phyloP scores from a whole-genome alignment of 371 early-diverging fungal genomes.

The Apophysomyces variabilis region DNA sequence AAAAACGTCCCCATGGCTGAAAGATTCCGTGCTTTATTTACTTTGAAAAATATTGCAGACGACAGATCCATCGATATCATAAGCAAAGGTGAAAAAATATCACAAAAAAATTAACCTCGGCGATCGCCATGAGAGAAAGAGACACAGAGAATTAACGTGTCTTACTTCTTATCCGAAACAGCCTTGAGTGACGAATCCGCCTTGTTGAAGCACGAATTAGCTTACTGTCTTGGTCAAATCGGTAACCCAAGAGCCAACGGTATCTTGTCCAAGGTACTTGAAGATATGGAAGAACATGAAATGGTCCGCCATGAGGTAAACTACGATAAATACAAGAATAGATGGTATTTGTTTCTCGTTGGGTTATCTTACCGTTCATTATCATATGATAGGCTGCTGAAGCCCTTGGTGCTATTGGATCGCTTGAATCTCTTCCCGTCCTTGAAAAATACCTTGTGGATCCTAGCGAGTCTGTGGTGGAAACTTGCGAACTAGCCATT shows the following conservation, averaged over 20 bases:
- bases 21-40: slow-evolving; percentile 96
- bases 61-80: slow-evolving; percentile 85
- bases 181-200: slow-evolving; percentile 90
- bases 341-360: not conserved
- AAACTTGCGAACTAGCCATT: slow-evolving; percentile 97
- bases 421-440: slow-evolving; percentile 63
- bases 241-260: slow-evolving; percentile 83
- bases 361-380: too few species aligned
- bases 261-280: slow-evolving; percentile 72
- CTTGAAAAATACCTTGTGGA: slow-evolving; percentile 79
- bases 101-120: not conserved
- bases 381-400: slow-evolving; percentile 82
- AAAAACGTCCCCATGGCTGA: slow-evolving; percentile 73
- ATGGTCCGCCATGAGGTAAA: slow-evolving; percentile 98
- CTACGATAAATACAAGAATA: not conserved
- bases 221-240: slow-evolving; percentile 99
- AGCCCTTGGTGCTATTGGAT: slow-evolving; percentile 95
- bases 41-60: slow-evolving; percentile 86
- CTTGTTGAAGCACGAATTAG: slow-evolving; percentile 98
- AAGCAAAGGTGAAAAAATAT: slow-evolving; percentile 69
- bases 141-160: too few species aligned
- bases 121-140: not conserved
- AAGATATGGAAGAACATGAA: slow-evolving; percentile 76
- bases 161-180: slow-evolving; percentile 23
- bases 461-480: slow-evolving; percentile 72